These are phyloP conservation scores for Phytophthora sp. DNA, from an alignment of 352 stramenopile genomes.

Conservation along the genomic window DNA sequence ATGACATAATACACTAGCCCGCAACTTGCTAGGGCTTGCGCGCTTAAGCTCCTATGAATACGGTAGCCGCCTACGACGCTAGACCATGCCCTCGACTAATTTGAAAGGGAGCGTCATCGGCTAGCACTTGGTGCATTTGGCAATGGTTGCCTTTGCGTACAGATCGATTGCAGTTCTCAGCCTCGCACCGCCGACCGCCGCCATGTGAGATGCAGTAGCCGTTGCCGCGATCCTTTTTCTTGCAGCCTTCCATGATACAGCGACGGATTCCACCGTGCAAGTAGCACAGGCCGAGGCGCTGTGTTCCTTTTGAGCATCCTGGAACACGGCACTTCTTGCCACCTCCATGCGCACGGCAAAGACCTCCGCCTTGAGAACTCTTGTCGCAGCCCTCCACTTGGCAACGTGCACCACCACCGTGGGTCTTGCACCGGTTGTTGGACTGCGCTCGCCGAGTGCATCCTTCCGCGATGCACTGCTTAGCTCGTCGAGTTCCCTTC, in stretches of 20 bases:
- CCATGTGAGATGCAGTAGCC: slow-evolving; percentile 85
- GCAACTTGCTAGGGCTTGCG: too few species aligned
- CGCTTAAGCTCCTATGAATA: too few species aligned
- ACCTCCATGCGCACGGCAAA: slow-evolving; percentile 50
- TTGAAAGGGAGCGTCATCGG: slow-evolving; percentile 43
- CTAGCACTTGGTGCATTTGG: slow-evolving; percentile 59
- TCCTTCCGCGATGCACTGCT: slow-evolving; percentile 68
- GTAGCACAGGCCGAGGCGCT: slow-evolving; percentile 82
- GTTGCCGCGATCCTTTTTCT: slow-evolving; percentile 85
- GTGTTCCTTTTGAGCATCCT: slow-evolving; percentile 79
- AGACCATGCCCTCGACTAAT: slow-evolving; percentile 45
- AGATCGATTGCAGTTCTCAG: slow-evolving; percentile 59
- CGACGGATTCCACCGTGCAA: slow-evolving; percentile 79
- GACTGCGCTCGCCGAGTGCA: slow-evolving; percentile 73
- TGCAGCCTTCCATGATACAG: slow-evolving; percentile 74
- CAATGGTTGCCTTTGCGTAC: slow-evolving; percentile 82
- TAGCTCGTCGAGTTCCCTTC: slow-evolving; percentile 47
- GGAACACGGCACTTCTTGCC: slow-evolving; percentile 76
- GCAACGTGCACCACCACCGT: slow-evolving; percentile 78
- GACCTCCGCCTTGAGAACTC: slow-evolving; percentile 76
- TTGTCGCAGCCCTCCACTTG: slow-evolving; percentile 73
- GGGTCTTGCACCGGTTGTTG: slow-evolving; percentile 85
- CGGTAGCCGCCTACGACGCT: too few species aligned
- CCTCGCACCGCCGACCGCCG: slow-evolving; percentile 71
- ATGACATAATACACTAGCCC: too few species aligned